Conservation (phyloP, 1,284 basidiomycete genomes). For the Pseudozyma thailandica region DNA sequence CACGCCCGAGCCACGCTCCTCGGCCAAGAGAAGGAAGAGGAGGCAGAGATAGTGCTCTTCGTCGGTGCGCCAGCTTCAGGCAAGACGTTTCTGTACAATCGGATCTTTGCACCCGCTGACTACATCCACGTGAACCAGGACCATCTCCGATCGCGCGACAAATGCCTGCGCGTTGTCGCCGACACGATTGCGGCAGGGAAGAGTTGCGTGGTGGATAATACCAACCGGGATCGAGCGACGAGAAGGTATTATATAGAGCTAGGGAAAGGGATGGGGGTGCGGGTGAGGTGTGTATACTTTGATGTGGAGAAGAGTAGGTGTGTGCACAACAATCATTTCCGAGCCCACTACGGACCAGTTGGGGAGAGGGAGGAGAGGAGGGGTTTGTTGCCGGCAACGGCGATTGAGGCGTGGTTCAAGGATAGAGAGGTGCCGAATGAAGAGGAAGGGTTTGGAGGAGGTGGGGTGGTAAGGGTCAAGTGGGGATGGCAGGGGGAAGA, state of each 20-base stretch:
- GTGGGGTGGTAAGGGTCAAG: conserved; percentile 17
- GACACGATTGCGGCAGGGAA: conserved; percentile 72
- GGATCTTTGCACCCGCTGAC: conserved; percentile 76
- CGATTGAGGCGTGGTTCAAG: conserved; percentile 40
- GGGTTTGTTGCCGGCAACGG: conserved; percentile 22
- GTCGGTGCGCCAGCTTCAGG: conserved; percentile 88
- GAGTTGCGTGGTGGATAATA: conserved; percentile 59
- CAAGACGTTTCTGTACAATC: conserved; percentile 82
- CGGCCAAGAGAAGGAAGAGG: neutral
- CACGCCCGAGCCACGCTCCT: neutral
- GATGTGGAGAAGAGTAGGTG: conserved; percentile 26
- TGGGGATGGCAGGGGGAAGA: conserved; percentile 34
- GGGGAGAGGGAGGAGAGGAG: conserved; percentile 11
- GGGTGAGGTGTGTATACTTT: conserved; percentile 45
- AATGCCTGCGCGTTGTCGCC: conserved; percentile 78
- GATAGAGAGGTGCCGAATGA: conserved; percentile 23
- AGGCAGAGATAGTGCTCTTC: conserved; percentile 78
- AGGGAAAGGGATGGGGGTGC: conserved; percentile 8
- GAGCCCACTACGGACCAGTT: conserved; percentile 25
- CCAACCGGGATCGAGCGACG: conserved; percentile 50
- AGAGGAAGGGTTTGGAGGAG: conserved; percentile 35
- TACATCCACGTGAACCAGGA: conserved; percentile 72
- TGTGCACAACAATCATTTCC: conserved; percentile 50
- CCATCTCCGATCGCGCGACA: conserved; percentile 77
- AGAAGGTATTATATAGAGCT: conserved; percentile 49